Evolutionary conservation across 2,329 filamentous ascomycete species (phyloP).

Genomic region (Immersiporthe knoxdaviesiana): DNA sequence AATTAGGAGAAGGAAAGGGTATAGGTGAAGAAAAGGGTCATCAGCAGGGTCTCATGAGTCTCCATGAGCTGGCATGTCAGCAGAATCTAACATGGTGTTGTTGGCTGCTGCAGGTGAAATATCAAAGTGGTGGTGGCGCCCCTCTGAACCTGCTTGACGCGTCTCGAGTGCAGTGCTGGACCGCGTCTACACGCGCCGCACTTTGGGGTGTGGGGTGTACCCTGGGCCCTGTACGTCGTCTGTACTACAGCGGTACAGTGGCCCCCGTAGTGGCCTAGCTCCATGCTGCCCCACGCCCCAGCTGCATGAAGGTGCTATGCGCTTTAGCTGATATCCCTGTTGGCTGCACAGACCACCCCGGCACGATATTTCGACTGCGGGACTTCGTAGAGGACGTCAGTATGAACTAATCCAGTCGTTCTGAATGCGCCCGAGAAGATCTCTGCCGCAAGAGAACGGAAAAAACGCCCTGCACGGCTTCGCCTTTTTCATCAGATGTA

Average conservation of each 20-base stretch:
- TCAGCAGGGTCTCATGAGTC: slow-evolving; percentile 16
- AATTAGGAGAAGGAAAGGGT: neutral
- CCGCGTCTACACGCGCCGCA: slow-evolving; percentile 29
- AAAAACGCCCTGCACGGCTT: neutral
- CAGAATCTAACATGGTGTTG: slow-evolving; percentile 21
- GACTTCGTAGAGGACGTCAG: slow-evolving; percentile 11
- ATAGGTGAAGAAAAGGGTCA: slow-evolving; percentile 1
- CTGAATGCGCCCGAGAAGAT: neutral
- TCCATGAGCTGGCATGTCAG: slow-evolving; percentile 13
- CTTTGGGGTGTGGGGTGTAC: neutral
- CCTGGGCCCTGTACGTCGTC: neutral
- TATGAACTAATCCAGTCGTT: neutral
- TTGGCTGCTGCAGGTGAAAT: slow-evolving; percentile 13
- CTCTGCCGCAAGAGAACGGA: neutral
- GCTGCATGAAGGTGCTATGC: neutral
- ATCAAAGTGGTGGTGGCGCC: slow-evolving; percentile 22
- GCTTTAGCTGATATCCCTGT: slow-evolving; percentile 27
- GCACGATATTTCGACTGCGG: slow-evolving; percentile 7
- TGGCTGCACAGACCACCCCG: slow-evolving; percentile 24
- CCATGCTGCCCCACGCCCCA: neutral
- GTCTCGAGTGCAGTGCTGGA: slow-evolving; percentile 21
- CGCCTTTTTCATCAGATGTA: neutral
- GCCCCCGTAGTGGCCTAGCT: neutral
- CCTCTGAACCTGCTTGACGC: slow-evolving; percentile 26
- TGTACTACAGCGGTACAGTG: no score